Conservation (phyloP, 345 rosid genomes). For the Acer negundo region DNA sequence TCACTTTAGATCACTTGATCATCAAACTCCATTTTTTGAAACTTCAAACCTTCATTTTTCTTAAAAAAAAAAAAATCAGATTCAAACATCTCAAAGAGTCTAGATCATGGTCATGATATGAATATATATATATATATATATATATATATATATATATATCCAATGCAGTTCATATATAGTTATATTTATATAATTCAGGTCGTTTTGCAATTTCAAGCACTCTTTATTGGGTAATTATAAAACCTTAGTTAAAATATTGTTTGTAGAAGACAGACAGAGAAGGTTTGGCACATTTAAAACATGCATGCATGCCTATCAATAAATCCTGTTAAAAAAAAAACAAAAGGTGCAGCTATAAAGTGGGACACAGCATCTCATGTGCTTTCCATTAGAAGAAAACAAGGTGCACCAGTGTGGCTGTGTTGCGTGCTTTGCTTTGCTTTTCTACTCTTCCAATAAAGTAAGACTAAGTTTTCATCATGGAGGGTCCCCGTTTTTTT, state of each 20-base stretch:
- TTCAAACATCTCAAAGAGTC: too few relatives aligned
- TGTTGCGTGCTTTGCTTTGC: not conserved
- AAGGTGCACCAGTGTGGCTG: not conserved
- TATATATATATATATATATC: too few relatives aligned
- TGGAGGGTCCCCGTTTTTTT: not conserved
- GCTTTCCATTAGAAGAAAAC: slow-evolving; percentile 17
- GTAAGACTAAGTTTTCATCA: not conserved
- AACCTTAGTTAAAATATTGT: not conserved
- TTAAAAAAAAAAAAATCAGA: too few relatives aligned
- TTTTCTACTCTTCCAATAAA: slow-evolving; percentile 3
- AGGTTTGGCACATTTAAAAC: slow-evolving; percentile 14
- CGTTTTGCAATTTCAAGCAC: too few relatives aligned
- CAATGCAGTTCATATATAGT: too few relatives aligned
- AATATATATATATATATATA: too few relatives aligned
- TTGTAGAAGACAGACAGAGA: not conserved
- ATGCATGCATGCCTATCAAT: not conserved
- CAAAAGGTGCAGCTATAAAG: slow-evolving; percentile 9
- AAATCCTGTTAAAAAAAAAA: slow-evolving; percentile 2
- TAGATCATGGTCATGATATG: too few relatives aligned
- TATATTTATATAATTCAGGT: too few relatives aligned
- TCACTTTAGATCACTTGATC: not conserved
- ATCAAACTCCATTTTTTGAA: not conserved
- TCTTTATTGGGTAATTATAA: too few relatives aligned
- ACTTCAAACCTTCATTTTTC: too few relatives aligned
- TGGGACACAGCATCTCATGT: slow-evolving; percentile 17